Evolutionary conservation across 768 basidiomycete genomes (phyloP).

Genomic region (Lanmaoa rubissima): DNA sequence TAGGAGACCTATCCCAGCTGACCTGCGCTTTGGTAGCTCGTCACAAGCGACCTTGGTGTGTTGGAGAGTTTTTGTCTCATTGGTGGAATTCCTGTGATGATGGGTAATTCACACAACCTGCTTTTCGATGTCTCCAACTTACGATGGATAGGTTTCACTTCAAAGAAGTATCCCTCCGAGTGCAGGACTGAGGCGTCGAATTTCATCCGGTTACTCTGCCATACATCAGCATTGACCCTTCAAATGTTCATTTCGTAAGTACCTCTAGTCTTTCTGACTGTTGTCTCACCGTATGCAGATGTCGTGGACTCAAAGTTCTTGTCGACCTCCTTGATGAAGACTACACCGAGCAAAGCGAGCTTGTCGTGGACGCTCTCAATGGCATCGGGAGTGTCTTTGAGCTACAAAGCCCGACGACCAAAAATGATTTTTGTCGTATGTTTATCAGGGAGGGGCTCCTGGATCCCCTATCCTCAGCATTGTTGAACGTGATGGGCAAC

Average conservation of each 20-base stretch:
- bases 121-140: slow-evolving; percentile 1
- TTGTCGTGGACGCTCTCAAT: slow-evolving; percentile 90
- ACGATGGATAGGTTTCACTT: slow-evolving; percentile 70
- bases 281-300: slow-evolving; percentile 44
- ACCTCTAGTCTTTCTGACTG: background rate
- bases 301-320: slow-evolving; percentile 90
- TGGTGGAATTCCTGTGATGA: slow-evolving; percentile 93
- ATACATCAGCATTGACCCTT: slow-evolving; percentile 88
- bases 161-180: slow-evolving; percentile 90
- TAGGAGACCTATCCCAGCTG: background rate
- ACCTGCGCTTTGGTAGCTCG: slow-evolving; percentile 40
- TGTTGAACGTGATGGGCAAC: slow-evolving; percentile 83
- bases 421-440: slow-evolving; percentile 98
- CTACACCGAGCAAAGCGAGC: slow-evolving; percentile 85
- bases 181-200: slow-evolving; percentile 94
- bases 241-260: slow-evolving; percentile 99
- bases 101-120: slow-evolving; percentile 50
- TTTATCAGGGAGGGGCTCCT: slow-evolving; percentile 94
- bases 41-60: slow-evolving; percentile 73
- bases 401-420: slow-evolving; percentile 91
- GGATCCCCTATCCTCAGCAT: slow-evolving; percentile 86
- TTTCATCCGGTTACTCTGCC: slow-evolving; percentile 89
- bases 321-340: slow-evolving; percentile 97
- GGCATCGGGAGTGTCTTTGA: slow-evolving; percentile 96
- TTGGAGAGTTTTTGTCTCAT: slow-evolving; percentile 95